Evolutionary conservation across 2,329 filamentous ascomycete species (phyloP), one percentile per base, ranked within the genome.

Genomic region (Diaporthe sp.): DNA sequence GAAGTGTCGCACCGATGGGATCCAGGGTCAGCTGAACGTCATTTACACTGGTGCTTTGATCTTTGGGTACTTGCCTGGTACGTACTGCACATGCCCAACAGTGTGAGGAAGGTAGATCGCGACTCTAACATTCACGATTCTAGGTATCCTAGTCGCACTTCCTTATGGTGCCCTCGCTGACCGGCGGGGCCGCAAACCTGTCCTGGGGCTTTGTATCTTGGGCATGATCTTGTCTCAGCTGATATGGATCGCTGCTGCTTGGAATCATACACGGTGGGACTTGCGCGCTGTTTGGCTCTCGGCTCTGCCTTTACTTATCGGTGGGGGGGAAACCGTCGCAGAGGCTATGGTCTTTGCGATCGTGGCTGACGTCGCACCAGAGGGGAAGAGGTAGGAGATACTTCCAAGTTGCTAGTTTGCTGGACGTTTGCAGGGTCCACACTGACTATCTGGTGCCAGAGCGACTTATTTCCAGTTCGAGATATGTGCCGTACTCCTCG

Each of bases 321-420:
- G 71, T 33, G 74, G 74, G 8, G 71, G 74, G 6, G 71, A 70
- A 15, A 70, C 71, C 3, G 50, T 75, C 4, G 71, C 57, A 2
- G 57, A 75, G 50, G 66, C 74, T 13, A 73, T 75, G 35, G 64
- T 73, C 7, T 75, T 71, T 66, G 64, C 71, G 15, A 75, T 73
- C 19, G 33, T 73, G 19, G 42, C 57, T 3, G 74, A 75, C 4
- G 25, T 75, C 19, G 47, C 71, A 15, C 64, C 71, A 4, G 47
- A 57, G 15, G 47, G 42, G 9, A 70, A 73, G 57, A 75, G 42
- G 74, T 73, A 70, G 5, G 74, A 10, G 0, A 19, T 42, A 3
- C 9, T 28, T 4, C 2, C 25, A 22, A 4, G 1, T 15, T 8
- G 4, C 4, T 9, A 30, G 33, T 25, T 30, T n/a, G 25, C 7